Percentiles rank a stretch among this genome's conserved stretches.
These are phyloP conservation scores for Chrysophaeum taylorii DNA, from an alignment of 352 stramenopile species.

Conservation along the genomic window DNA sequence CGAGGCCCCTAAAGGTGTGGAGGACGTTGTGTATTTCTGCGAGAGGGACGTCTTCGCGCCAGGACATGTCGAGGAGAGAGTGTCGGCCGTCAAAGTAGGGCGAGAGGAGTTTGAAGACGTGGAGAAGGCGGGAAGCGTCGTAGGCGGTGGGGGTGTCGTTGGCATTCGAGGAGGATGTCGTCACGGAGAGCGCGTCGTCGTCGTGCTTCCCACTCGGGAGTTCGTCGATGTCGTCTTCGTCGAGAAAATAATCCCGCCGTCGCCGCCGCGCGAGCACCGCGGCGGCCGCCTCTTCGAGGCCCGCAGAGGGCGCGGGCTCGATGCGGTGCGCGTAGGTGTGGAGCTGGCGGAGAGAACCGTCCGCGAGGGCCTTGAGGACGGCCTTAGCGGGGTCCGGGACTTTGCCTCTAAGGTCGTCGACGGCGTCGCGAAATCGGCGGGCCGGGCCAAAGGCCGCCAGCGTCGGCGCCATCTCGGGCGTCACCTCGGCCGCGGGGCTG, in stretches of 20 bases:
- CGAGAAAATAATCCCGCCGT: too few relatives aligned
- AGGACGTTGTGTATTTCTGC: not conserved
- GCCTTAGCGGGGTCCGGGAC: not conserved
- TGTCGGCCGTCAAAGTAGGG: slow-evolving; percentile 9
- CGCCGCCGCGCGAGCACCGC: not conserved
- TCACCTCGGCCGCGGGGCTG: not conserved
- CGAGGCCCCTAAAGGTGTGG: not conserved
- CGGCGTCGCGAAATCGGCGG: not conserved
- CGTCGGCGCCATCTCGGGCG: not conserved
- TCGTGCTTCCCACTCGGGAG: not conserved
- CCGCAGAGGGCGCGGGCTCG: not conserved
- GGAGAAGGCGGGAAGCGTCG: not conserved
- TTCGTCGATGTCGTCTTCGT: too few relatives aligned
- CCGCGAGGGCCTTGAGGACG: not conserved
- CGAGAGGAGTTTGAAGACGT: not conserved
- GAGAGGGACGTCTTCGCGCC: not conserved
- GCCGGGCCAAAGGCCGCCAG: not conserved
- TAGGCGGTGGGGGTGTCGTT: not conserved
- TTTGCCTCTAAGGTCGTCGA: not conserved
- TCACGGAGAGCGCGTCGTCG: not conserved
- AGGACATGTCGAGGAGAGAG: slow-evolving; percentile 2
- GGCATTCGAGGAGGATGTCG: not conserved
- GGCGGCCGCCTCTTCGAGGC: not conserved
- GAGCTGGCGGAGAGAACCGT: not conserved
- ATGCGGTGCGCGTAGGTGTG: slow-evolving; percentile 9